Base-by-base conservation (phyloP, 495 filamentous ascomycete species). In the Usnea hakonensis region DNA sequence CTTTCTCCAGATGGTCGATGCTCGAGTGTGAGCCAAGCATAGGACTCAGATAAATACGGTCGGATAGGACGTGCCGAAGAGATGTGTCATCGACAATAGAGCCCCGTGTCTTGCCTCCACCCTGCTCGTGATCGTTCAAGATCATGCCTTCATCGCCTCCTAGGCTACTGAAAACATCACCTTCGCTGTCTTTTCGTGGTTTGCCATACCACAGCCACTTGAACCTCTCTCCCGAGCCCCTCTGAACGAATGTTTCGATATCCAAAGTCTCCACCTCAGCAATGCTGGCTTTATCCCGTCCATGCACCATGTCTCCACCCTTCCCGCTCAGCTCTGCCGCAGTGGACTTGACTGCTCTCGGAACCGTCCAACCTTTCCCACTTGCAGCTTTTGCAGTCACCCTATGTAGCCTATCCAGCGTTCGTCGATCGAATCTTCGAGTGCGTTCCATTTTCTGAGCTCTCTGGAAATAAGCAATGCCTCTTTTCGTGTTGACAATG, bases 201-300 rank as follows among this genome's bases (percentile, higher is more conserved):
- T 95, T 98, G 11, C 95, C 95, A 56, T 87, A 80, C 95, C 95
- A 98, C 13, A 98, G 78, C 87, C 90, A 97, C 72, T 96, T 97
- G 14, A 87, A 79, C 58, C 89, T 82, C 69, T 90, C 87, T 35
- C 94, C 94, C 58, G 82, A 85, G 1, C 87, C 82, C 37, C 95
- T 75, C 60, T 84, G 82, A 35, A 89, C 79, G 64, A 97, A 94
- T 41, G 80, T 87, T 61, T 95, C 91, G 37, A 98, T 81, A 68
- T 97, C 91, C 13, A 89, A 75, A 4, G 90, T 97, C 74, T 98
- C 94, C 38, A 97, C 83, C 63, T 94, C 93, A 19, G 88, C 90
- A 68, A 96, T 95, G 33, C 90, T 88, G 41, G 83, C 90, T 72
- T 94, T 93, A 64, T 95, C 91, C 89, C 88, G 17, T 95, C 90